Percentiles rank a stretch among this genome's conserved stretches.
Evolutionary conservation across 2,329 filamentous ascomycete genomes (phyloP).

Genomic region (Monilinia polystroma): DNA sequence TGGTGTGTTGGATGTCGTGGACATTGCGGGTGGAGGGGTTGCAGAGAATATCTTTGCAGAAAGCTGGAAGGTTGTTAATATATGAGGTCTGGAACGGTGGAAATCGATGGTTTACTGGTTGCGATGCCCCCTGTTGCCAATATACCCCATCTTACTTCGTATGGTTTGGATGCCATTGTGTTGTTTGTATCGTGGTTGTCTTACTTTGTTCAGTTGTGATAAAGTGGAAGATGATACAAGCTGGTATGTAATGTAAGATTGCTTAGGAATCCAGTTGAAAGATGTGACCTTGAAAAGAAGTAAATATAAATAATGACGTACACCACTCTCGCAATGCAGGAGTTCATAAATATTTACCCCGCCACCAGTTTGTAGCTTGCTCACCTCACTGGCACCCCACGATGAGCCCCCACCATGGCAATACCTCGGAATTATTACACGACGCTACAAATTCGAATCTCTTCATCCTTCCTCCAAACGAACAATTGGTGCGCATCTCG

Average conservation of each 20-base stretch:
- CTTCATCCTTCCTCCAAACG: background rate
- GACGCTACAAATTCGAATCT: background rate
- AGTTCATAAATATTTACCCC: conserved; percentile 9
- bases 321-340: background rate
- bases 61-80: conserved; percentile 42
- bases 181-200: background rate
- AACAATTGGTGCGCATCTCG: background rate
- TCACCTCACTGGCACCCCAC: background rate
- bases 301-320: conserved; percentile 1
- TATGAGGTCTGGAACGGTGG: background rate
- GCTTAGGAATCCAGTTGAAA: background rate
- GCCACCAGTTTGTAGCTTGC: background rate
- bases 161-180: conserved; percentile 36
- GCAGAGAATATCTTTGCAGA: conserved; percentile 62
- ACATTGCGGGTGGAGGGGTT: conserved; percentile 60
- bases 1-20: conserved; percentile 59
- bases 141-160: conserved; percentile 40
- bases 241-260: background rate
- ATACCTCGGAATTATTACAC: background rate
- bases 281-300: background rate
- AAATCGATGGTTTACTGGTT: conserved; percentile 31
- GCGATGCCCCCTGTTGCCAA: conserved; percentile 43
- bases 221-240: background rate
- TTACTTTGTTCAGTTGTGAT: background rate
- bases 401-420: background rate